Evolutionary conservation across 2,329 filamentous ascomycete species (phyloP).

Genomic region (Sarocladiaceae sp.): DNA sequence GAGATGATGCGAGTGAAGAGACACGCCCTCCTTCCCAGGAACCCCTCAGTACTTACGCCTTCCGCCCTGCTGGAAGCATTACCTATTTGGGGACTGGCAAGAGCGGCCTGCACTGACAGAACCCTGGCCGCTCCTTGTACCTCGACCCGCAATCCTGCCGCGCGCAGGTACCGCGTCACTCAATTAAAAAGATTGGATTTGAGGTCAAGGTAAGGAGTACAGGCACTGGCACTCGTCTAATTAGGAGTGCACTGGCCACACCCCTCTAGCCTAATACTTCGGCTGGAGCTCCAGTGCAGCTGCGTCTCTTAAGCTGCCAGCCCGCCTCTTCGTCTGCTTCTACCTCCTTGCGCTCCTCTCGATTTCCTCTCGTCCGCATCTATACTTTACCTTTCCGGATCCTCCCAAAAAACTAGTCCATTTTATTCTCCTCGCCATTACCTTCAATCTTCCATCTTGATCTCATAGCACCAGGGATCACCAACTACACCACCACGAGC

Average conservation of each 20-base stretch:
- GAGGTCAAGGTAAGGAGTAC: not conserved
- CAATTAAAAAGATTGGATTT: not conserved
- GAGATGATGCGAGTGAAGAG: too few relatives aligned
- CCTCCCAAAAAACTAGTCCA: not conserved
- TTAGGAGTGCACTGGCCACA: not conserved
- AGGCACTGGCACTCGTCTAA: too few relatives aligned
- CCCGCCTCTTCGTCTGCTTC: not conserved
- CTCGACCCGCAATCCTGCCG: not conserved
- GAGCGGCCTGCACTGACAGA: not conserved
- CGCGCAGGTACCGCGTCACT: conserved; percentile 1
- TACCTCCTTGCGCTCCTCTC: not conserved
- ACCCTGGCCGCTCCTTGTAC: not conserved
- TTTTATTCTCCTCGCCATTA: not conserved
- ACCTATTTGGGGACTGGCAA: not conserved
- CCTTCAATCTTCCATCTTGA: not conserved
- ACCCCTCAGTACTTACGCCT: not conserved
- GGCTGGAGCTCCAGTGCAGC: not conserved
- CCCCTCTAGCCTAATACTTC: not conserved
- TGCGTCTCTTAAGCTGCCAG: conserved; percentile 1
- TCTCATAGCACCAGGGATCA: not conserved
- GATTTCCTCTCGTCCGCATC: conserved; percentile 5
- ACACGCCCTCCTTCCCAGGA: too few relatives aligned
- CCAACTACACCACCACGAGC: not conserved
- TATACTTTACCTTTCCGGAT: not conserved
- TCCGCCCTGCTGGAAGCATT: not conserved